Evolutionary conservation across 257 asterid genomes (phyloP), one percentile per base, ranked within the genome.

Genomic region (Solanum piurae): DNA sequence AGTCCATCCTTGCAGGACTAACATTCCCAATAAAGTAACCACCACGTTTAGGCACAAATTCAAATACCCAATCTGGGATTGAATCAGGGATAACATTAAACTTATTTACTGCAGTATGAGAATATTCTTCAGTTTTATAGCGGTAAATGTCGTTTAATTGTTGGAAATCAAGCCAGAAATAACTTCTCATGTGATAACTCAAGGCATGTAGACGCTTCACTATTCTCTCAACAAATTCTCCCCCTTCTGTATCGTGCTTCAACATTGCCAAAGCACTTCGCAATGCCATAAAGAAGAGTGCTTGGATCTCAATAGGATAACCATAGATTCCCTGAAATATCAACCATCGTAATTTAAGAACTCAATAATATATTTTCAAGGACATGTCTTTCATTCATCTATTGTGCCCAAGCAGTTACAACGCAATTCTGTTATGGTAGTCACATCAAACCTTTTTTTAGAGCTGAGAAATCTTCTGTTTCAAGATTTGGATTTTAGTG

Each of bases 1-100:
- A 94, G 85, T 94, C 98, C 98, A 94, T 94, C 87, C 96, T 91
- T 33, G 98, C 96, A 16, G 98, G 98, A 87, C 96, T 94, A 66
- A 94, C 98, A 83, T 94, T 94, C 64, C 98, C 96, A 21, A 94
- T 86, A 89, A 94, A 94, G 85, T 93, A 94, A 69, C 98, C 98
- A 5, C 98, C 96, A 1, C 95, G 95, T 1, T 86, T 90, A 16
- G 98, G 98, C 98, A 94, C 91, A 87, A 94, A 94, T 36, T 94
- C 98, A 52, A 94, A 93, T 79, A 94, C 92, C 98, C 98, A 94
- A 0, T 94, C 96, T 2, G 96, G 94, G 90, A 94, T 94, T 9
- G 98, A 93, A 88, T 94, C 98, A 11, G 98, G 98, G 62, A 94
- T 94, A 37, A 93, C 95, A 44, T 94, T 94, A 74, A 94, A 94